Base-by-base conservation (phyloP, 179 eudicot genomes). In the Spinacia oleracea region DNA sequence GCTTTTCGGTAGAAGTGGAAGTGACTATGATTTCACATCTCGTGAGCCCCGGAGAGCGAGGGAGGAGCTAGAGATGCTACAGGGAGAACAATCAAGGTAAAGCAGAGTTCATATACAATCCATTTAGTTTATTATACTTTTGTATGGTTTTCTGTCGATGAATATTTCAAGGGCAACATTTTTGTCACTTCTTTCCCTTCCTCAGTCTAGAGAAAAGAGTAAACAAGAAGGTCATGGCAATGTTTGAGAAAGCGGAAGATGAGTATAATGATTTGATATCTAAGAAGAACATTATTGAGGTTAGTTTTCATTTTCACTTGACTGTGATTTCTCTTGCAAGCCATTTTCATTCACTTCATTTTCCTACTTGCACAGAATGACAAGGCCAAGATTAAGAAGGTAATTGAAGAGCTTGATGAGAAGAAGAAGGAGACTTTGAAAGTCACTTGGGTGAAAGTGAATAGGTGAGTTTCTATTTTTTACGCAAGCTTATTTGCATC, bases 171-270 rank as follows among this genome's bases (percentile, higher is more conserved):
- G 75, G 45, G 40, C 43, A 50, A 29, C 46, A 21, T 4, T 55
- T 75, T 62, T 75, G 73, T 50, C 9, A 71, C 74, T 71, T 45
- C 73, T 45, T 85, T 32, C 21, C 79, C 80, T 77, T 40, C 73
- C 74, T 18, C 73, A 96, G 99, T 84, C 93, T 96, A 76, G 99
- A 96, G 89, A 96, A 96, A 84, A 81, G 98, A 85, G 98, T 96
- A 62, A 96, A 96, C 89, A 96, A 96, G 84, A 94, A 92, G 86
- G 98, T 94, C 34, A 94, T 91, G 86, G 90, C 98, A 43, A 94
- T 96, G 99, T 94, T 96, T 86, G 98, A 96, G 90, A 96, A 92
- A 85, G 95, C 98, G 23, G 99, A 96, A 84, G 97, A 96, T 74
- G 98, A 96, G 85, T 96, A 91, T 84, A 93, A 90, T 77, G 93